These are phyloP conservation scores for Aureobasidium sp. DNA, from an alignment of 2,329 filamentous ascomycete genomes.

Conservation along the genomic window DNA sequence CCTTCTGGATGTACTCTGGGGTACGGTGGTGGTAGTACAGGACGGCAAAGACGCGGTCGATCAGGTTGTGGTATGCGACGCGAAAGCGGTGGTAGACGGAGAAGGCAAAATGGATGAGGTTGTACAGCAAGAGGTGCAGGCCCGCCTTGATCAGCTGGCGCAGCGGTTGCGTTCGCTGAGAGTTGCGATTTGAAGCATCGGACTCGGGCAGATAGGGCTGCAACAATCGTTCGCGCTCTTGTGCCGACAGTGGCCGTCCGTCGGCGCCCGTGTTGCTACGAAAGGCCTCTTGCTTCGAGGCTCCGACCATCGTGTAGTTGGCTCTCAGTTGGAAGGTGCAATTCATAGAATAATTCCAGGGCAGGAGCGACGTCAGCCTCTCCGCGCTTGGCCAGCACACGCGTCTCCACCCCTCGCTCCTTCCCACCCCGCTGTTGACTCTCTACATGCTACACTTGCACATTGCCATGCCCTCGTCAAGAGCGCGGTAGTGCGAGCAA, in stretches of 20 bases:
- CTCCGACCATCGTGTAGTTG: conserved; percentile 23
- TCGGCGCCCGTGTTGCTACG: conserved; percentile 23
- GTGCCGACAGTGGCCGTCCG: conserved; percentile 24
- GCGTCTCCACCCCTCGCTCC: conserved; percentile 6
- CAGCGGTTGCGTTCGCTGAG: conserved; percentile 12
- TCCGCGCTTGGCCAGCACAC: conserved; percentile 1
- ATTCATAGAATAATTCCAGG: background rate
- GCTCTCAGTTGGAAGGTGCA: background rate
- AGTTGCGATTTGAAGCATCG: background rate
- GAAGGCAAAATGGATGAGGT: conserved; percentile 71
- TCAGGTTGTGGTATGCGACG: conserved; percentile 69
- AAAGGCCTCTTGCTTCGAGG: conserved; percentile 25
- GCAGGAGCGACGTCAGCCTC: conserved; percentile 11
- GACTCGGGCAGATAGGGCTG: conserved; percentile 30
- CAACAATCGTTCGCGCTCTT: conserved; percentile 27
- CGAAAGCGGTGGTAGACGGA: conserved; percentile 80
- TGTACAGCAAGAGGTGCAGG: conserved; percentile 61
- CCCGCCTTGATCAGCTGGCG: conserved; percentile 44
- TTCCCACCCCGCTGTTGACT: background rate
- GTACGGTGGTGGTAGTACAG: conserved; percentile 94
- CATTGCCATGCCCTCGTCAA: background rate
- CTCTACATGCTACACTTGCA: background rate
- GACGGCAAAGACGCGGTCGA: conserved; percentile 71
- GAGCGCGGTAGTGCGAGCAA: background rate
- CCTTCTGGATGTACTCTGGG: conserved; percentile 82